These are phyloP conservation scores for Pyracantha coccinea DNA, from an alignment of 331 rosid species.

Conservation along the genomic window DNA sequence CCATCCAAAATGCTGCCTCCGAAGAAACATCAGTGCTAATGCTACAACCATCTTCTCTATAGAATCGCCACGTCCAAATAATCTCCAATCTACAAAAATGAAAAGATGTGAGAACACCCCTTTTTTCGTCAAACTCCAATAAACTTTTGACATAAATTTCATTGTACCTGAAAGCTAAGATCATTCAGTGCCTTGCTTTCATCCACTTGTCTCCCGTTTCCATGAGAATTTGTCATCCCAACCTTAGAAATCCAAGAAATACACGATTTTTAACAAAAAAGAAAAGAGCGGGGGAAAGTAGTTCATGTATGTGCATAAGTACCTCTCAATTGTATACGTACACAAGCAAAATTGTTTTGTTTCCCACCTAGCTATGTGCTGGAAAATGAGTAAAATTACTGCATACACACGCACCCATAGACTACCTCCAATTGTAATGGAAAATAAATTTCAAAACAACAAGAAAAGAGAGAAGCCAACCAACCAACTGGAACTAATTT, in stretches of 20 bases:
- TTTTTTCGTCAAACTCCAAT: not conserved
- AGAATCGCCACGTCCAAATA: constrained; percentile 52
- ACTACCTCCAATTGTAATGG: not conserved
- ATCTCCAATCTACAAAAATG: constrained; percentile 41
- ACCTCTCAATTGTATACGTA: not conserved
- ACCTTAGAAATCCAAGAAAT: constrained; percentile 15
- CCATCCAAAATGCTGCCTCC: not conserved
- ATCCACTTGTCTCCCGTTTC: constrained; percentile 35
- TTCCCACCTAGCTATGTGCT: not conserved
- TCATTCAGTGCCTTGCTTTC: constrained; percentile 38
- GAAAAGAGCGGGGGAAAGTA: no score
- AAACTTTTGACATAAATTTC: not conserved
- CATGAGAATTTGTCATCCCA: constrained; percentile 36
- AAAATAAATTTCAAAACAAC: not conserved
- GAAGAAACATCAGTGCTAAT: not conserved
- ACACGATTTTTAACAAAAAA: not conserved
- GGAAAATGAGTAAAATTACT: not conserved
- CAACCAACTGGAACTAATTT: not conserved
- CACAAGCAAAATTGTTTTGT: not conserved
- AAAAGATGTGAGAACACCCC: constrained; percentile 6
- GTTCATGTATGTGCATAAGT: not conserved
- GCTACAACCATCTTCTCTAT: constrained; percentile 9
- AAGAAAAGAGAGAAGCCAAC: not conserved
- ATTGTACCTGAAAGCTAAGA: constrained; percentile 36
- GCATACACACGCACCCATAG: not conserved